Evolutionary conservation across 1,284 basidiomycete species (phyloP), one percentile per base, ranked within the genome.

Genomic region (Trametes polyzona): DNA sequence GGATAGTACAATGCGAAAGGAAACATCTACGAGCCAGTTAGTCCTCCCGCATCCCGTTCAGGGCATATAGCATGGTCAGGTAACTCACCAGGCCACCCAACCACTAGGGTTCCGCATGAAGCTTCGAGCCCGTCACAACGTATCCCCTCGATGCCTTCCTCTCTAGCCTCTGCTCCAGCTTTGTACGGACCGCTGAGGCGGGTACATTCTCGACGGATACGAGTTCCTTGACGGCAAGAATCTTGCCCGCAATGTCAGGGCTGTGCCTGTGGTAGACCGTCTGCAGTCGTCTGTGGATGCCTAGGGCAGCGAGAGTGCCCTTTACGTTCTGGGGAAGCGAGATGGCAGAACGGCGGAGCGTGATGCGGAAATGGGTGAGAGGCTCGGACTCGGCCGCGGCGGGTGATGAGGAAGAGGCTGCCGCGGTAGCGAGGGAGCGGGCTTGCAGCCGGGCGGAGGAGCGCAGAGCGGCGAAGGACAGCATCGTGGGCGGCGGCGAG

Each of bases 171-270:
- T 86, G 83, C 72, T 90, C 79, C 60, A 80, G 75, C 70, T 87
- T 85, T 9, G 83, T 86, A 73, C 79, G 78, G 29, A 93, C 89
- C 48, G 79, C 76, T 30, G 79, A 77, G 29, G 74, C 74, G 0
- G 86, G 80, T 14, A 95, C 92, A 67, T 94, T 95, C 69, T 90
- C 82, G 52, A 95, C 93, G 67, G 88, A 84, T n/a, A 95, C 82
- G 32, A 95, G 76, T 76, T 95, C 93, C 78, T 95, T 95, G 55
- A 95, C 84, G 12, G 77, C 75, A 36, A 95, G 78, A 48, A 95
- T 92, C 70, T 91, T 92, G 23, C 93, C 93, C 0, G 92, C 93
- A 21, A 84, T 80, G 58, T 89, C 88, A 0, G 87, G 84, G 0
- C 80, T 79, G 62, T 93, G 89, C 7, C 76, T 74, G 59, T 91